A percentile compares a stretch with the other conserved stretches of the same genome.
Conservation (phyloP, 2,329 filamentous ascomycete species). For the Penicillium sp. region DNA sequence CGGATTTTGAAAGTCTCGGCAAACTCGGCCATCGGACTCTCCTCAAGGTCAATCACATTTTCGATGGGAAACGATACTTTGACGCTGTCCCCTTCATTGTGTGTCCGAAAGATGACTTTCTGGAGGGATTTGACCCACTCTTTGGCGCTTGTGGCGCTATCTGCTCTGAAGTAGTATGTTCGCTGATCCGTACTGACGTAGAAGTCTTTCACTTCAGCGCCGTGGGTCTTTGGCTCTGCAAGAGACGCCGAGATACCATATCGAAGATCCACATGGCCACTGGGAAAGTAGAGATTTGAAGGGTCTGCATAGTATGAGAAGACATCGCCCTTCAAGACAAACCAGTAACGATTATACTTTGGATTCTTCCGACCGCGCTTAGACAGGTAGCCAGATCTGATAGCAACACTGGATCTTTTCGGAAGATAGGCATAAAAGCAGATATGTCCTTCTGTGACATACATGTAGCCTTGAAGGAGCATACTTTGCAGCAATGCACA, state of each 20-base stretch:
- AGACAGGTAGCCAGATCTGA: conserved; percentile 82
- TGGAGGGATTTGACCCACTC: conserved; percentile 96
- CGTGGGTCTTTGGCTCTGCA: conserved; percentile 64
- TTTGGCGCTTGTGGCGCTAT: conserved; percentile 81
- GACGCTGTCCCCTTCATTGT: conserved; percentile 94
- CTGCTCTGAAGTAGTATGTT: conserved; percentile 83
- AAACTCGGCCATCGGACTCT: conserved; percentile 84
- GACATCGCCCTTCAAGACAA: conserved; percentile 85
- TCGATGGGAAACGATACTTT: conserved; percentile 89
- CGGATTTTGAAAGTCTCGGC: conserved; percentile 86
- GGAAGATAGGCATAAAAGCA: conserved; percentile 98
- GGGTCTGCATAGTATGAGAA: conserved; percentile 84
- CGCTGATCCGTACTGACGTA: conserved; percentile 77
- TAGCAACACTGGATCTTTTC: conserved; percentile 74
- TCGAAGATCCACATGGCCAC: conserved; percentile 85
- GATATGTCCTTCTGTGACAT: conserved; percentile 87
- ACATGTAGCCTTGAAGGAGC: conserved; percentile 89
- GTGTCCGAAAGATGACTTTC: conserved; percentile 89
- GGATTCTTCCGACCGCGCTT: conserved; percentile 88
- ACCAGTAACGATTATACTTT: conserved; percentile 88
- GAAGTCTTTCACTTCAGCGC: conserved; percentile 72
- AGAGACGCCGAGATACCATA: conserved; percentile 86
- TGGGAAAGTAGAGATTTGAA: conserved; percentile 84
- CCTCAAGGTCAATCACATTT: conserved; percentile 89
- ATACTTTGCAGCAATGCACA: conserved; percentile 93